phyloP scores from a whole-genome alignment of 352 stramenopile species.

The Phytopythium vexans region DNA sequence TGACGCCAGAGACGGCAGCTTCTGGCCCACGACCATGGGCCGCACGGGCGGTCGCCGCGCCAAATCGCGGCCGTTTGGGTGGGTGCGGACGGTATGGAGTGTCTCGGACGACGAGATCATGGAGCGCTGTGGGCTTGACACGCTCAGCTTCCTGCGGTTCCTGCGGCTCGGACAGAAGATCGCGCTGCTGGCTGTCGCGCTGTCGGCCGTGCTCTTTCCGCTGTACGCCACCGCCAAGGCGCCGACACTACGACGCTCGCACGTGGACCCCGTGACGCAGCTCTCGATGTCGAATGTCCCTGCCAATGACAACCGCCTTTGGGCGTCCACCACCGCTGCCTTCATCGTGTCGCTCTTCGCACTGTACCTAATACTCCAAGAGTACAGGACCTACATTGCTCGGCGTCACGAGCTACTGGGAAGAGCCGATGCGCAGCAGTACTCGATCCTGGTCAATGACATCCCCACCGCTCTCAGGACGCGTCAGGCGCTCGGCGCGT shows the following conservation, averaged over 20 bases:
- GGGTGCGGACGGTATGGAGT: conserved; percentile 38
- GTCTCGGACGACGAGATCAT: conserved; percentile 65
- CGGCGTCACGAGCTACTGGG: conserved; percentile 60
- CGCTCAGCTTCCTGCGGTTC: conserved; percentile 68
- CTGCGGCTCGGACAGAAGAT: conserved; percentile 67
- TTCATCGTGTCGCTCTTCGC: conserved; percentile 53
- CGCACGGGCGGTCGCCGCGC: background rate
- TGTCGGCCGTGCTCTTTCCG: conserved; percentile 61
- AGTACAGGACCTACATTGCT: conserved; percentile 63
- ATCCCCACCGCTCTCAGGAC: conserved; percentile 58
- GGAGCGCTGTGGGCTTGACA: conserved; percentile 71
- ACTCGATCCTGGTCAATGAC: conserved; percentile 74
- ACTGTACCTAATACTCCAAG: conserved; percentile 51
- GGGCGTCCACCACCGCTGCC: conserved; percentile 50
- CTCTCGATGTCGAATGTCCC: conserved; percentile 81
- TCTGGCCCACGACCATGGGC: conserved; percentile 10
- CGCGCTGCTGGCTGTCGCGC: conserved; percentile 49
- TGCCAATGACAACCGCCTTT: conserved; percentile 46
- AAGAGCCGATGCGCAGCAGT: conserved; percentile 54
- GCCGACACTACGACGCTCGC: conserved; percentile 9
- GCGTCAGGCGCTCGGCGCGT: conserved; percentile 56
- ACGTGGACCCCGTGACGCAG: conserved; percentile 47
- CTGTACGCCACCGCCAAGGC: conserved; percentile 56
- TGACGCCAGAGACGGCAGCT: conserved; percentile 26
- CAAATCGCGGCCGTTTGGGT: conserved; percentile 33